Conservation (phyloP, 495 filamentous ascomycete species). For the Saxophila tyrrhenica region DNA sequence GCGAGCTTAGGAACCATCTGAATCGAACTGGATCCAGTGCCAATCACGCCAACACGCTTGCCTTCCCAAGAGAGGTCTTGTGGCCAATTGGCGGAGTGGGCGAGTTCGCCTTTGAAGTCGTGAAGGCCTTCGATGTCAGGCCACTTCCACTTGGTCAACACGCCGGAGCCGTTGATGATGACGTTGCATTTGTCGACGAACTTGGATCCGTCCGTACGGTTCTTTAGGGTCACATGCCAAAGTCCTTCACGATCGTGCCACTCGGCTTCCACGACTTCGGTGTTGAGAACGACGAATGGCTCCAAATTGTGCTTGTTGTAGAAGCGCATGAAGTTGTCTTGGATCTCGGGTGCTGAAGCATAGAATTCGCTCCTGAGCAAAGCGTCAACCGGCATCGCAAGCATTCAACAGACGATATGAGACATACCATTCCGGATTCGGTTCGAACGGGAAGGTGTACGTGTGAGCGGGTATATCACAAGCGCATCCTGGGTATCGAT, state of each 20-base stretch:
- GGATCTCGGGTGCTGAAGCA: slow-evolving; percentile 18
- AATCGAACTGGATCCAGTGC: slow-evolving; percentile 24
- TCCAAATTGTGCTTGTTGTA: slow-evolving; percentile 15
- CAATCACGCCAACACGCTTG: slow-evolving; percentile 18
- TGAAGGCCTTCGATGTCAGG: slow-evolving; percentile 26
- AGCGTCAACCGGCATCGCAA: no score
- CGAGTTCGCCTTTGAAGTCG: slow-evolving; percentile 24
- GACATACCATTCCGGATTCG: slow-evolving; percentile 17
- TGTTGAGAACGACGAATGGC: slow-evolving; percentile 8
- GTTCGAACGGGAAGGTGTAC: slow-evolving; percentile 22
- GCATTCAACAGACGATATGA: no score
- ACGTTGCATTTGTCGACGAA: slow-evolving; percentile 26
- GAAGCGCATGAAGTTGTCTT: slow-evolving; percentile 18
- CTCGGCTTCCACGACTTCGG: slow-evolving; percentile 10
- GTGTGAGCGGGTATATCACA: slow-evolving; percentile 21
- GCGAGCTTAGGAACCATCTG: slow-evolving; percentile 26
- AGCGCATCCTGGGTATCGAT: slow-evolving; percentile 27
- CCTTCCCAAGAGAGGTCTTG: slow-evolving; percentile 20
- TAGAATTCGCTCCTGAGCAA: slow-evolving; percentile 10
- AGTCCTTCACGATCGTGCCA: slow-evolving; percentile 28
- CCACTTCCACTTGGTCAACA: slow-evolving; percentile 31
- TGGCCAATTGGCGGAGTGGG: slow-evolving; percentile 28
- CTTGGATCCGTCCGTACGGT: slow-evolving; percentile 1
- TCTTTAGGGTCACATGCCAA: slow-evolving; percentile 26
- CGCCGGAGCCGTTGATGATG: slow-evolving; percentile 26